Conservation (phyloP, 306 rosid genomes). For the Argentina anserina region DNA sequence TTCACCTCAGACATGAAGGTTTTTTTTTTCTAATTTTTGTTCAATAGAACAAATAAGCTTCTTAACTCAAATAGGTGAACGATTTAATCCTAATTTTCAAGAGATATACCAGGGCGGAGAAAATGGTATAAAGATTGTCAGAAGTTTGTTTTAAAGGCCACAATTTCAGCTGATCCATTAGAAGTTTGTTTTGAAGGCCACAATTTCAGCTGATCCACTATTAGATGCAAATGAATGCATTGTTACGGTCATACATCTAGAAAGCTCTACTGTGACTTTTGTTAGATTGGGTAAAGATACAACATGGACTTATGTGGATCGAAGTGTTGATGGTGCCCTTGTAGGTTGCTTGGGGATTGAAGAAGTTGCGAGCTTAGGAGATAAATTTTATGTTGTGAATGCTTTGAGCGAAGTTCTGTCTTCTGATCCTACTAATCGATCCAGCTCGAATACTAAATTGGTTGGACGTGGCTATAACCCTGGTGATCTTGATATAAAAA, state of each 20-base stretch:
- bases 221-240: not conserved
- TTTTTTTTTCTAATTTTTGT: too few species aligned
- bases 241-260: not conserved
- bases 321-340: not conserved
- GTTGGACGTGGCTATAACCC: not conserved
- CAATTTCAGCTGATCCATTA: too few species aligned
- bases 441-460: not conserved
- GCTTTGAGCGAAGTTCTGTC: not conserved
- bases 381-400: not conserved
- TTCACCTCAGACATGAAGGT: too few species aligned
- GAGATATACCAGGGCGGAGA: too few species aligned
- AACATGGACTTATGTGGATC: not conserved
- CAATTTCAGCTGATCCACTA: constrained; percentile 1
- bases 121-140: too few species aligned
- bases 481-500: not conserved
- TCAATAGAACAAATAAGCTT: too few species aligned
- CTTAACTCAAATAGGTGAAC: too few species aligned
- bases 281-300: not conserved
- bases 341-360: not conserved
- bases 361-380: not conserved
- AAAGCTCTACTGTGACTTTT: not conserved
- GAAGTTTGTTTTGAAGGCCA: too few species aligned
- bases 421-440: not conserved
- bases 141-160: too few species aligned
- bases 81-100: too few species aligned